Evolutionary conservation across 116 monocot genomes (phyloP).

Genomic region (Phalaenopsis hybrid): DNA sequence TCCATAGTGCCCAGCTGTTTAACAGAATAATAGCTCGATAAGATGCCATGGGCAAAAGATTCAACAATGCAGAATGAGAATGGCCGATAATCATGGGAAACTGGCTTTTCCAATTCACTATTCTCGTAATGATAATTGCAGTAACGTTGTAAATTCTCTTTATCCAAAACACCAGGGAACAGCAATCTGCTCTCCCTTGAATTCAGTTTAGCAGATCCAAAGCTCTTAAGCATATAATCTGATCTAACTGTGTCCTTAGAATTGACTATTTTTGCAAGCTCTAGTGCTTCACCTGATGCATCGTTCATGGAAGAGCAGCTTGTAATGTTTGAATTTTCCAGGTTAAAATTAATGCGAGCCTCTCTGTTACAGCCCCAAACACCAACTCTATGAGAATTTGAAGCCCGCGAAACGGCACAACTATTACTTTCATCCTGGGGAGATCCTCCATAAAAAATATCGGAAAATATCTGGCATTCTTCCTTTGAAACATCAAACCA

Average conservation of each 20-base stretch:
- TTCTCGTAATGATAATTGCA: neutral
- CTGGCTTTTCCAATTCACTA: neutral
- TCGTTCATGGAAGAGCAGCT: conserved; percentile 10
- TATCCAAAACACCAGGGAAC: neutral
- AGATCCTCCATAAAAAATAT: conserved; percentile 25
- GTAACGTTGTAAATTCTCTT: neutral
- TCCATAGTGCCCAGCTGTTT: conserved; percentile 4
- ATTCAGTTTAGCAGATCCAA: conserved; percentile 3
- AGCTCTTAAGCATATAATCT: conserved; percentile 5
- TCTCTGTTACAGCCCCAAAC: neutral
- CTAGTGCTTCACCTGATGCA: neutral
- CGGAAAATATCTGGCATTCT: conserved; percentile 43
- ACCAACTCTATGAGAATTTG: neutral
- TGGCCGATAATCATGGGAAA: neutral
- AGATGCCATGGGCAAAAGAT: conserved; percentile 34
- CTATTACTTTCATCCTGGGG: neutral
- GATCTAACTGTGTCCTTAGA: conserved; percentile 6
- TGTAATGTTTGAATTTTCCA: neutral
- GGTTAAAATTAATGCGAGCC: neutral
- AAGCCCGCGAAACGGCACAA: neutral
- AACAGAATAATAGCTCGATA: conserved; percentile 31
- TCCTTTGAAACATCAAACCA: conserved; percentile 35
- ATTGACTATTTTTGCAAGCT: neutral
- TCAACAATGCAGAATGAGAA: conserved; percentile 42
- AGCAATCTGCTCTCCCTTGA: conserved; percentile 6